phyloP scores from a whole-genome alignment of 1,139 yeast genomes.

The Torulaspora pretoriensis region DNA sequence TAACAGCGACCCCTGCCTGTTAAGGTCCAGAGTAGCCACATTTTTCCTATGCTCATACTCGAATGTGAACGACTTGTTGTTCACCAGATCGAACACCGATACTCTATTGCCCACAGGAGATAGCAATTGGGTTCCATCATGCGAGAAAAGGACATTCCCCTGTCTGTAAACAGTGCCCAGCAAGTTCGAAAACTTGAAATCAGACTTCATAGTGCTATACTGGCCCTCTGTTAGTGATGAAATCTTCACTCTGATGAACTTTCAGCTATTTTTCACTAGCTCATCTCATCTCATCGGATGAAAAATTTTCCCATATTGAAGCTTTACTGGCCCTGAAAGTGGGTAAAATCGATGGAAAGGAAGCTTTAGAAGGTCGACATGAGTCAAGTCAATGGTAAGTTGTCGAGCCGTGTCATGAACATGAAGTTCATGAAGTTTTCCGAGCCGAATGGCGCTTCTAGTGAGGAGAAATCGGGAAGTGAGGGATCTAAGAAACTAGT shows the following conservation, averaged over 20 bases:
- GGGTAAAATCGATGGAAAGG: not conserved
- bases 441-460: slow-evolving; percentile 26
- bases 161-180: slow-evolving; percentile 92
- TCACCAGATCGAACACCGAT: slow-evolving; percentile 77
- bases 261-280: slow-evolving; percentile 15
- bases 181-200: slow-evolving; percentile 71
- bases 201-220: slow-evolving; percentile 45
- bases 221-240: slow-evolving; percentile 1
- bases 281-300: slow-evolving; percentile 25
- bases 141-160: slow-evolving; percentile 83
- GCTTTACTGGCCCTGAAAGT: not conserved
- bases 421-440: slow-evolving; percentile 50
- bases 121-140: slow-evolving; percentile 76
- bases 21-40: slow-evolving; percentile 73
- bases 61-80: slow-evolving; percentile 83
- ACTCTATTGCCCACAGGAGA: slow-evolving; percentile 96
- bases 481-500: slow-evolving; percentile 44
- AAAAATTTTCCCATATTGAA: slow-evolving; percentile 15
- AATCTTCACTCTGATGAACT: slow-evolving; percentile 2
- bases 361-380: slow-evolving; percentile 6
- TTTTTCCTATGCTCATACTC: slow-evolving; percentile 90
- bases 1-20: slow-evolving; percentile 73
- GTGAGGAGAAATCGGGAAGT: slow-evolving; percentile 38
- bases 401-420: slow-evolving; percentile 40
- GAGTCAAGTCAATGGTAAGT: slow-evolving; percentile 28